Base-by-base conservation (phyloP, 768 basidiomycete genomes). In the Mrakia hoshinonis region DNA sequence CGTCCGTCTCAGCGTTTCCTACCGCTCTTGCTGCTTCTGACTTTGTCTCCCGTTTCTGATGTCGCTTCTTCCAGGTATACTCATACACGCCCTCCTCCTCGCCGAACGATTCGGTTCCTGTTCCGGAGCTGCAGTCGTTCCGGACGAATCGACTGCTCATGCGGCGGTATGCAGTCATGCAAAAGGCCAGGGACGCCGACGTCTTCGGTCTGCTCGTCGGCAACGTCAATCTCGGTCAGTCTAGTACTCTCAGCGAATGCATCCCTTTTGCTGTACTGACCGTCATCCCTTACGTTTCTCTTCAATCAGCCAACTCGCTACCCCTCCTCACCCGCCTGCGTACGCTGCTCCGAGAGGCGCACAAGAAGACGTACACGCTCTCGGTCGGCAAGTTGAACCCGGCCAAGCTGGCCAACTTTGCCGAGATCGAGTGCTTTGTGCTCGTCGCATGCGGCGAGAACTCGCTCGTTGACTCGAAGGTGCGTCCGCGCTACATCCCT, bases 181-280 rank as follows among this genome's bases (percentile, higher is more conserved):
- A 95, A 77, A 87, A 87, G 75, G 92, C 95, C 2, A 85, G 91
- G 54, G 89, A 93, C 74, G 89, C 93, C 0, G 93, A 97, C 75
- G 90, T 97, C 0, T 91, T 96, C 74, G 96, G 94, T 0, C 92
- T 98, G 55, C 86, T 98, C 4, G 89, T 98, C 1, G 94, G 93
- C 13, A 96, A 94, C 1, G 84, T 98, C 18, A 93, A 94, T 54
- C 89, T 96, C 38, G 85, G 90, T 91, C 64, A 72, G 86, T 78
- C 26, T 20, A n/a, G 6, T 7, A 3, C 12, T 38, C 61, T 26
- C 6, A 43, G 46, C 12, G 0, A 4, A 24, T 12, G n/a, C 34
- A n/a, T n/a, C n/a, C 18, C 34, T 48, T 24, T 55, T n/a, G 34
- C 10, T 48, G 10, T 1, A 18, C 54, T 34, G 12, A 29, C 24